Evolutionary conservation across 2,329 filamentous ascomycete species (phyloP).

Genomic region (Colletotrichum somersetense): DNA sequence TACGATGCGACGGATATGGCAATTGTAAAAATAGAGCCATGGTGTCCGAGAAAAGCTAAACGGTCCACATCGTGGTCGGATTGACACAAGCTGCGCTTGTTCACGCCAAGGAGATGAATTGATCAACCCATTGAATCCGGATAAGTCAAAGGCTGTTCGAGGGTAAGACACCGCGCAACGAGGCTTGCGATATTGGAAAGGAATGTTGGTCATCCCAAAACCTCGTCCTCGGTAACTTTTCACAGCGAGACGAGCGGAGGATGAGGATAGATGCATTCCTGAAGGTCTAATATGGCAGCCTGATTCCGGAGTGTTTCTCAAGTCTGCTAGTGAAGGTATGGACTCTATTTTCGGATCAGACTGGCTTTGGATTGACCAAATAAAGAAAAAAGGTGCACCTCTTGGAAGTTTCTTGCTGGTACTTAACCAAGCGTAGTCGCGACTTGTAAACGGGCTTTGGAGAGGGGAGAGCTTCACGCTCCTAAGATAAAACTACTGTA

Average conservation of each 20-base stretch:
- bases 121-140: conserved; percentile 3
- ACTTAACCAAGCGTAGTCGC: too few relatives aligned
- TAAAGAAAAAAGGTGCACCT: background rate
- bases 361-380: background rate
- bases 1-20: background rate
- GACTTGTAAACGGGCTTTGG: background rate
- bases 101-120: too few relatives aligned
- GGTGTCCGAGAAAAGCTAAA: background rate
- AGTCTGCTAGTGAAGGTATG: background rate
- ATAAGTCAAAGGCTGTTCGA: background rate
- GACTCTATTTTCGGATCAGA: background rate
- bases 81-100: background rate
- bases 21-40: background rate
- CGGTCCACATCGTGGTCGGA: background rate
- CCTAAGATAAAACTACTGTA: too few relatives aligned
- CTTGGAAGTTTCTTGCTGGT: background rate
- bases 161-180: conserved; percentile 7
- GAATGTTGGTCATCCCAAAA: background rate
- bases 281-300: background rate
- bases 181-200: background rate
- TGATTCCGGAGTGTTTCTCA: background rate
- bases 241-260: background rate
- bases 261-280: background rate
- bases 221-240: background rate
- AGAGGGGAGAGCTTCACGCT: background rate